Evolutionary conservation across 1,284 basidiomycete genomes (phyloP).

Genomic region (Rhodotorula sp.): DNA sequence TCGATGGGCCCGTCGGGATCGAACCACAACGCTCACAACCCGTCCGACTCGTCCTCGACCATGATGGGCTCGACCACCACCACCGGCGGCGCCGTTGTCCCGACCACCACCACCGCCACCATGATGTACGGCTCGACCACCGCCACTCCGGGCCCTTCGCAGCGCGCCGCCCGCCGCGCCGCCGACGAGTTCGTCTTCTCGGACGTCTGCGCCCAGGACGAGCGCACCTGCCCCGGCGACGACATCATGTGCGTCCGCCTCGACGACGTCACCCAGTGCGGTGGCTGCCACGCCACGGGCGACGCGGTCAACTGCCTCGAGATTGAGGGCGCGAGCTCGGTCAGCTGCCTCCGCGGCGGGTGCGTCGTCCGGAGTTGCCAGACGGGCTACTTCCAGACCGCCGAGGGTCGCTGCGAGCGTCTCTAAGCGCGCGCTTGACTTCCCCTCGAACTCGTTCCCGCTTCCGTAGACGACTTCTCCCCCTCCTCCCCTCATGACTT

Average conservation of each 20-base stretch:
- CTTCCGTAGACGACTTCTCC: too few species aligned
- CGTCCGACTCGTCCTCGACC: not conserved
- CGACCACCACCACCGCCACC: not conserved
- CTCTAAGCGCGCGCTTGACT: not conserved
- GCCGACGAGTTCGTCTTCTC: slow-evolving; percentile 37
- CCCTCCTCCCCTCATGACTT: too few species aligned
- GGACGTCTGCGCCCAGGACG: slow-evolving; percentile 37
- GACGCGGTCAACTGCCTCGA: slow-evolving; percentile 40
- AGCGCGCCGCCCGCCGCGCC: slow-evolving; percentile 19
- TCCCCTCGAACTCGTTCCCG: too few species aligned
- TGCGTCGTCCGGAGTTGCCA: slow-evolving; percentile 40
- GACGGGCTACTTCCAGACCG: slow-evolving; percentile 36
- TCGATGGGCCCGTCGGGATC: slow-evolving; percentile 2
- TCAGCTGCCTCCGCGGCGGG: slow-evolving; percentile 36
- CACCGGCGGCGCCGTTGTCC: not conserved
- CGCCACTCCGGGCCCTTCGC: slow-evolving; percentile 17
- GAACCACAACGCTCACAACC: slow-evolving; percentile 1
- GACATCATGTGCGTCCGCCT: slow-evolving; percentile 40
- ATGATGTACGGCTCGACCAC: slow-evolving; percentile 6
- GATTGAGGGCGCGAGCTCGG: slow-evolving; percentile 29
- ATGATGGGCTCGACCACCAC: slow-evolving; percentile 6
- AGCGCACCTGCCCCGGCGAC: slow-evolving; percentile 37
- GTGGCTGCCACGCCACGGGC: slow-evolving; percentile 33
- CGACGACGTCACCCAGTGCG: slow-evolving; percentile 41
- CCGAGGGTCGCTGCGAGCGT: slow-evolving; percentile 32